Conservation (phyloP, 805 yeast genomes). For the Candida verbasci region DNA sequence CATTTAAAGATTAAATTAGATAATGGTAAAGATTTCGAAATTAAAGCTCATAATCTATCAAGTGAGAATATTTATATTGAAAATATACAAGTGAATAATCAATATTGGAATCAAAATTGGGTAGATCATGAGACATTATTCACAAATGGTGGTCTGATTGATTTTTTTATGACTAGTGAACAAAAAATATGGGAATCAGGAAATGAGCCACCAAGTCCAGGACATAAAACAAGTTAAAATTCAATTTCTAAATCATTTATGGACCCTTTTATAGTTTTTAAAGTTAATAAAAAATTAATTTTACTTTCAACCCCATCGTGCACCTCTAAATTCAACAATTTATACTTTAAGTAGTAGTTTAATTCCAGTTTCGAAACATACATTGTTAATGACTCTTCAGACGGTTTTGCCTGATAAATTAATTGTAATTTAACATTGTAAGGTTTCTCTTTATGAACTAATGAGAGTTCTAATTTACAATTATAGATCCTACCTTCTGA, state of each 20-base stretch:
- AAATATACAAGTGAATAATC: constrained; percentile 25
- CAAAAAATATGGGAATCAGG: constrained; percentile 22
- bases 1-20: constrained; percentile 18
- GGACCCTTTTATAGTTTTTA: constrained; percentile 10
- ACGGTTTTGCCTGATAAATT: constrained; percentile 6
- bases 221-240: constrained; percentile 10
- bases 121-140: constrained; percentile 26
- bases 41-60: constrained; percentile 19
- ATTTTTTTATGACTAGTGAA: constrained; percentile 14
- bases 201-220: constrained; percentile 23
- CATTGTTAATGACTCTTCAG: constrained; percentile 5
- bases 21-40: constrained; percentile 18
- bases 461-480: constrained; percentile 11
- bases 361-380: constrained; percentile 12
- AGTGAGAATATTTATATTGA: constrained; percentile 22
- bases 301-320: constrained; percentile 10
- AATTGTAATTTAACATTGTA: constrained; percentile 9
- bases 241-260: constrained; percentile 14
- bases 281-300: constrained; percentile 9
- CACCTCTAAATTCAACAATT: constrained; percentile 7
- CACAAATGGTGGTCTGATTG: constrained; percentile 20
- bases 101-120: constrained; percentile 23
- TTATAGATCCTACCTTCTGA: constrained; percentile 5
- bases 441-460: neutral
- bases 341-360: constrained; percentile 11